Evolutionary conservation across 768 basidiomycete genomes (phyloP).

Genomic region (Myochromella boudieri): DNA sequence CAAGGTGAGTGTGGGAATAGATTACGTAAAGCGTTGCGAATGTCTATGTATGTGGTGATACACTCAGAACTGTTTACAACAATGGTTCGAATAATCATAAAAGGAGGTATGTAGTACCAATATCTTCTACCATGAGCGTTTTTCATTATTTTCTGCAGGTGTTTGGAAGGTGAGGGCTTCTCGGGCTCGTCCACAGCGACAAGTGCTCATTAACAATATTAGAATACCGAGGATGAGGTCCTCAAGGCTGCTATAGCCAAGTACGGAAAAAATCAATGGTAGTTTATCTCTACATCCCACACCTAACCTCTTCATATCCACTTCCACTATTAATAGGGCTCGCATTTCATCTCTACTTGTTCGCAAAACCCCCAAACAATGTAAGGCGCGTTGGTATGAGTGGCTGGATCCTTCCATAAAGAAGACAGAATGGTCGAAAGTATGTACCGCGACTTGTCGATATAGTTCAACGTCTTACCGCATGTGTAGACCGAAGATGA

Average conservation of each 20-base stretch:
- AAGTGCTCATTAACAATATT: neutral
- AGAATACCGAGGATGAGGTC: slow-evolving; percentile 98
- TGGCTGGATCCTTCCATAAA: slow-evolving; percentile 99
- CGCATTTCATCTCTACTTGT: slow-evolving; percentile 97
- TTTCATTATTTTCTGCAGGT: slow-evolving; percentile 36
- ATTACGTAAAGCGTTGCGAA: too few relatives aligned
- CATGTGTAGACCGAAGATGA: slow-evolving; percentile 91
- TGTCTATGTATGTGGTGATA: too few relatives aligned
- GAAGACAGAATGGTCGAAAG: slow-evolving; percentile 99
- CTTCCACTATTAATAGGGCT: slow-evolving; percentile 56
- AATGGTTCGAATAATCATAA: slow-evolving; percentile 91
- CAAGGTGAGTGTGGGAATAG: slow-evolving; percentile 14
- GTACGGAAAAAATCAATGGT: slow-evolving; percentile 97
- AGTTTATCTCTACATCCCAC: slow-evolving; percentile 3
- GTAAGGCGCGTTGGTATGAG: slow-evolving; percentile 99
- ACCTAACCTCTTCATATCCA: neutral
- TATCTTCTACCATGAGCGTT: neutral
- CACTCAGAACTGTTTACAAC: too few relatives aligned
- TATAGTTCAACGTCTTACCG: neutral
- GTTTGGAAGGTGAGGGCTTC: slow-evolving; percentile 70
- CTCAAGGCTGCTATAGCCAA: slow-evolving; percentile 98
- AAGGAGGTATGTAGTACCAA: slow-evolving; percentile 63
- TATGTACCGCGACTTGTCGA: slow-evolving; percentile 26
- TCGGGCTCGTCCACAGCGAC: neutral
- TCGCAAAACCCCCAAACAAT: slow-evolving; percentile 98